Evolutionary conservation across 352 stramenopile species (phyloP).

Genomic region (Phytophthora crassamura): DNA sequence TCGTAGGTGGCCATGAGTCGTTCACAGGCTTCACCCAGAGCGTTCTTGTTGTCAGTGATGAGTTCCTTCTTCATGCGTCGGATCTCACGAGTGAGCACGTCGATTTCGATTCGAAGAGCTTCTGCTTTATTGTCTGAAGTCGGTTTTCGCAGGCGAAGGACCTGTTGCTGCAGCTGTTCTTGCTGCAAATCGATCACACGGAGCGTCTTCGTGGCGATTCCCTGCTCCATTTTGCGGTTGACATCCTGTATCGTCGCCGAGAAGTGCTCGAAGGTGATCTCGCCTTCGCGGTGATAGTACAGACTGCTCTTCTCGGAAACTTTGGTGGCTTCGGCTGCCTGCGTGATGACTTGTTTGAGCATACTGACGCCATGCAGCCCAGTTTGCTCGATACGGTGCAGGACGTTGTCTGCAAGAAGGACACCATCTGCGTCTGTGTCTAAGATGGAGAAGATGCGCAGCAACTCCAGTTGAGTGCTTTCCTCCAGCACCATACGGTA

Average conservation of each 20-base stretch:
- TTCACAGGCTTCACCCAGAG: conserved; percentile 64
- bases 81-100: conserved; percentile 62
- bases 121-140: conserved; percentile 26
- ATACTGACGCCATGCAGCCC: conserved; percentile 49
- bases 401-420: conserved; percentile 54
- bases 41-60: conserved; percentile 54
- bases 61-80: conserved; percentile 55
- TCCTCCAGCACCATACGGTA: conserved; percentile 63
- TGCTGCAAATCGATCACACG: conserved; percentile 51
- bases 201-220: conserved; percentile 66
- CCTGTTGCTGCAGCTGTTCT: conserved; percentile 40
- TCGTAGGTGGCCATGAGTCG: conserved; percentile 68
- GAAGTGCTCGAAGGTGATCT: conserved; percentile 80
- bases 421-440: conserved; percentile 69
- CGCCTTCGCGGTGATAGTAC: conserved; percentile 44
- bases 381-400: conserved; percentile 59
- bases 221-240: conserved; percentile 69
- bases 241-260: conserved; percentile 59
- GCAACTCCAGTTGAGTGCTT: conserved; percentile 58
- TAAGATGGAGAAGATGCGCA: conserved; percentile 70
- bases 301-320: conserved; percentile 16
- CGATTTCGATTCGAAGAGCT: conserved; percentile 57
- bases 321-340: conserved; percentile 56
- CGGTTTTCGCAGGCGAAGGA: conserved; percentile 8
- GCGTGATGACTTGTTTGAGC: conserved; percentile 54